Evolutionary conservation across 2,329 filamentous ascomycete genomes (phyloP).

Genomic region (Botryotinia globosa): DNA sequence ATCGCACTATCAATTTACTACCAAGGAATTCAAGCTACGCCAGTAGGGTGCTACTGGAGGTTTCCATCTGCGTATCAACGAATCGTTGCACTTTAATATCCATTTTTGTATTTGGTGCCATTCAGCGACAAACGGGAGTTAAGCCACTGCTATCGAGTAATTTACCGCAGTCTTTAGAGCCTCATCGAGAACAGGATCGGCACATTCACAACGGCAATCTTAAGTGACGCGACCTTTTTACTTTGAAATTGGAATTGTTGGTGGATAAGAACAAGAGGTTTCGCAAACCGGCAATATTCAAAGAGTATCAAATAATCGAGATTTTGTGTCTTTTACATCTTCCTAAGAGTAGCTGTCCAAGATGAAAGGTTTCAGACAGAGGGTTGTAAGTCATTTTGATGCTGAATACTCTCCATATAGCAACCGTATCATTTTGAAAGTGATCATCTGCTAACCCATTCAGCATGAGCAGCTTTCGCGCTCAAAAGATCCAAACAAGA

Average conservation of each 20-base stretch:
- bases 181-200: slow-evolving; percentile 1
- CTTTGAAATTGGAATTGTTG: background rate
- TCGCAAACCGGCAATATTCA: background rate
- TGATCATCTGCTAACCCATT: slow-evolving; percentile 45
- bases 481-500: slow-evolving; percentile 81
- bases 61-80: background rate
- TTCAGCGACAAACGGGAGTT: slow-evolving; percentile 9
- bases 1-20: slow-evolving; percentile 6
- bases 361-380: slow-evolving; percentile 98
- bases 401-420: slow-evolving; percentile 26
- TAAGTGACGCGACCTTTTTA: slow-evolving; percentile 14
- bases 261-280: slow-evolving; percentile 4
- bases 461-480: slow-evolving; percentile 83
- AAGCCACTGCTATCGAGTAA: background rate
- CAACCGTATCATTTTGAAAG: slow-evolving; percentile 2
- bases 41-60: background rate
- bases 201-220: slow-evolving; percentile 1
- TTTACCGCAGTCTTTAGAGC: slow-evolving; percentile 6
- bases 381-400: slow-evolving; percentile 69
- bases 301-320: background rate
- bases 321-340: background rate
- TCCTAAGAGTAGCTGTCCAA: slow-evolving; percentile 41
- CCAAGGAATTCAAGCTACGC: background rate
- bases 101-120: slow-evolving; percentile 1
- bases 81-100: slow-evolving; percentile 7